These are phyloP conservation scores for Mesembryanthemum crystallinum DNA, from an alignment of 148 eudicot species.

Conservation along the genomic window DNA sequence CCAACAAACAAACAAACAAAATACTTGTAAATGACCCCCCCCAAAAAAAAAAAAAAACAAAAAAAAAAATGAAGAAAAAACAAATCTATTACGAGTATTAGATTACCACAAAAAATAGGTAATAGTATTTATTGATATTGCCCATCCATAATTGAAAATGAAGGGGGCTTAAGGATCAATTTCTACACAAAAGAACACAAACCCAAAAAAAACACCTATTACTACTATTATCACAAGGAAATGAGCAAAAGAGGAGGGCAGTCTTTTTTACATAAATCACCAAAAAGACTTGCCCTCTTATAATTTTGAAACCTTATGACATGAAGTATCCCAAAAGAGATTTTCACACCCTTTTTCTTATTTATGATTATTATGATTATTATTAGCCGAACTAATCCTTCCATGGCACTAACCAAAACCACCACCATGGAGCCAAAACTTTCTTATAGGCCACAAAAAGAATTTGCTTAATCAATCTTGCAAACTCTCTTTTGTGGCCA, in stretches of 20 bases:
- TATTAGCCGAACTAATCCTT: neutral
- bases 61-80: too few relatives aligned
- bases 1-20: too few relatives aligned
- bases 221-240: neutral
- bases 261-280: neutral
- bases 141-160: neutral
- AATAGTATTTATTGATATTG: neutral
- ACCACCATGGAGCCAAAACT: slow-evolving; percentile 3
- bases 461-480: neutral
- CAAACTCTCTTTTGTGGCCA: neutral
- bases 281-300: neutral
- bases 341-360: neutral
- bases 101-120: neutral
- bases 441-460: too few relatives aligned
- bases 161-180: neutral
- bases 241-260: neutral
- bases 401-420: slow-evolving; percentile 6
- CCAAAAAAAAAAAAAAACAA: too few relatives aligned
- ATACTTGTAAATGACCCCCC: too few relatives aligned
- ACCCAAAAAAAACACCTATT: neutral
- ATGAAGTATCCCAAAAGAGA: neutral
- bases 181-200: neutral
- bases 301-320: neutral
- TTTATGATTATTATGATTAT: neutral
- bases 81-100: too few relatives aligned